A percentile compares a stretch with the other conserved stretches of the same genome.
phyloP scores from a whole-genome alignment of 202 grass and related monocot species.

The Carex arenaria region DNA sequence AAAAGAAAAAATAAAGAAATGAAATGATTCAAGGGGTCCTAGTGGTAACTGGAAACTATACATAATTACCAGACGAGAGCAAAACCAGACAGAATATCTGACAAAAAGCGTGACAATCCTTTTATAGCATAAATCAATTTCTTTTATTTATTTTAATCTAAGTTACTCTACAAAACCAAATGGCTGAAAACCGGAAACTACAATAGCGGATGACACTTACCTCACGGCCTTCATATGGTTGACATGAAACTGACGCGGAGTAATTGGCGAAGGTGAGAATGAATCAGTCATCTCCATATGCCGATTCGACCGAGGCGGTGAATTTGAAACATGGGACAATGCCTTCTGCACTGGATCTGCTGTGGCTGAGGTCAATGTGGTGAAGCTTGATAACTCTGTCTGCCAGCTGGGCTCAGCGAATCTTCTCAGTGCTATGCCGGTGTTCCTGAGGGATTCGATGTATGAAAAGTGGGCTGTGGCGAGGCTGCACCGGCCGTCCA shows the following conservation, averaged over 20 bases:
- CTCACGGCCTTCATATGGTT: conserved; percentile 85
- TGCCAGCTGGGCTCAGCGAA: conserved; percentile 60
- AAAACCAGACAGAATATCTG: neutral
- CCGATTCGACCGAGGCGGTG: conserved; percentile 54
- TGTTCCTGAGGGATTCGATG: conserved; percentile 79
- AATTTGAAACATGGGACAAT: conserved; percentile 31
- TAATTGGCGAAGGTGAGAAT: conserved; percentile 69
- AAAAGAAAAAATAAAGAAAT: neutral
- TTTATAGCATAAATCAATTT: neutral
- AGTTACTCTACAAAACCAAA: neutral
- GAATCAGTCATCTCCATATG: conserved; percentile 51
- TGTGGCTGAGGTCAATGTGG: conserved; percentile 66
- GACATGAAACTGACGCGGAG: conserved; percentile 57
- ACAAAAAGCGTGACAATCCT: neutral
- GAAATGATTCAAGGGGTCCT: neutral
- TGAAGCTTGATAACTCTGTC: conserved; percentile 45
- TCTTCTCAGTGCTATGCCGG: conserved; percentile 71
- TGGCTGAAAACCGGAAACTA: neutral
- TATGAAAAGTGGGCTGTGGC: conserved; percentile 78
- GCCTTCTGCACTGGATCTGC: conserved; percentile 45
- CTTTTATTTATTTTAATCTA: neutral
- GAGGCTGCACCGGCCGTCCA: conserved; percentile 80
- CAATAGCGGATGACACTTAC: conserved; percentile 3
- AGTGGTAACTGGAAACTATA: neutral
- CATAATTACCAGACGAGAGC: neutral